Evolutionary conservation across 2,329 filamentous ascomycete genomes (phyloP).

Genomic region (Fusarium sp.): DNA sequence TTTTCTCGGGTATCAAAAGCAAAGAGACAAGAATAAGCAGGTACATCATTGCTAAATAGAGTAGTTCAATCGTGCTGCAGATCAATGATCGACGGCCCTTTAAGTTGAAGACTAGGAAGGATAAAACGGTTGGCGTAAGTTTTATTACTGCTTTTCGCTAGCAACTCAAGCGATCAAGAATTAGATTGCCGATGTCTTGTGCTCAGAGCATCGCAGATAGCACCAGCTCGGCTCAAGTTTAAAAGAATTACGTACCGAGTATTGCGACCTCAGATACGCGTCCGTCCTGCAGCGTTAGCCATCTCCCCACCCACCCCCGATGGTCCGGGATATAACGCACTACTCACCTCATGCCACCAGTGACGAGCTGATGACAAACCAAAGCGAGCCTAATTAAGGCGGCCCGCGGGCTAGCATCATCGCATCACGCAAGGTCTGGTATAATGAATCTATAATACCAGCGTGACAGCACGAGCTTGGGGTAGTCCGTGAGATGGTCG

Average conservation of each 20-base stretch:
- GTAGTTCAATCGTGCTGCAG: slow-evolving; percentile 23
- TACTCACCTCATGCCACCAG: slow-evolving; percentile 6
- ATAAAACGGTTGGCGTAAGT: not conserved
- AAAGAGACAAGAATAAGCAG: not conserved
- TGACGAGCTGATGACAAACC: slow-evolving; percentile 31
- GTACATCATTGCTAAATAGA: slow-evolving; percentile 5
- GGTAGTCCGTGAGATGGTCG: slow-evolving; percentile 35
- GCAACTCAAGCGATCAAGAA: slow-evolving; percentile 24
- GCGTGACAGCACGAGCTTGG: slow-evolving; percentile 26
- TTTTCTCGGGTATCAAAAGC: not conserved
- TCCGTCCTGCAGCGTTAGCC: slow-evolving; percentile 1
- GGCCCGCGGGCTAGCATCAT: slow-evolving; percentile 37
- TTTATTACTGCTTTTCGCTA: not conserved
- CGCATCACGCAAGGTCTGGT: slow-evolving; percentile 35
- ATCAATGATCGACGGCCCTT: slow-evolving; percentile 23
- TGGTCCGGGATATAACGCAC: slow-evolving; percentile 21
- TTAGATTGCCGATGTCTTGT: slow-evolving; percentile 21
- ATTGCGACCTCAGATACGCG: slow-evolving; percentile 3
- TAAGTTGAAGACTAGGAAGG: not conserved
- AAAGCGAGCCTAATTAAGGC: slow-evolving; percentile 22
- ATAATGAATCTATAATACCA: slow-evolving; percentile 19
- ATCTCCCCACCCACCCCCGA: slow-evolving; percentile 34
- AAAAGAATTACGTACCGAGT: slow-evolving; percentile 5
- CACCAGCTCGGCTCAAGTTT: not conserved
- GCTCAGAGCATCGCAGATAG: not conserved